A percentile compares a stretch with the other conserved stretches of the same genome.
Conservation (phyloP, 2,329 filamentous ascomycete species). For the Botryotinia convoluta region DNA sequence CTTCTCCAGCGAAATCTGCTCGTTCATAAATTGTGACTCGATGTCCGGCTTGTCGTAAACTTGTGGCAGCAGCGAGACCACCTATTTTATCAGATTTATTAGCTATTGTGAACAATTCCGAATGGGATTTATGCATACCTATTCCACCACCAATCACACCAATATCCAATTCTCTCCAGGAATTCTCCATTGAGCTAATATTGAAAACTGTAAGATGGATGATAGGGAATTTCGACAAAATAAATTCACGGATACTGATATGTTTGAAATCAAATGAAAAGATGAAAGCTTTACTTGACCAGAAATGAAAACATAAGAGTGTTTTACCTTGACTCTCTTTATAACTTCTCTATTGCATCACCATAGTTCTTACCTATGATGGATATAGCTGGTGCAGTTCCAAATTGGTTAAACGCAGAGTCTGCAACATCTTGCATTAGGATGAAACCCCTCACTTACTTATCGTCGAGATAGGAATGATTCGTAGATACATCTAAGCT, state of each 20-base stretch:
- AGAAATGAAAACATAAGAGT: not conserved
- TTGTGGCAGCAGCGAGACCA: constrained; percentile 50
- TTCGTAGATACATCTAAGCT: not conserved
- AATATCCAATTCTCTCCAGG: constrained; percentile 16
- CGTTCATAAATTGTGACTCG: constrained; percentile 63
- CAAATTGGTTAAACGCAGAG: constrained; percentile 3
- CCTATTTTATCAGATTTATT: constrained; percentile 35
- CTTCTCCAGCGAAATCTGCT: constrained; percentile 64
- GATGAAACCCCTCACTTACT: not conserved
- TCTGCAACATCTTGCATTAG: not conserved
- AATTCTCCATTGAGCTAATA: not conserved
- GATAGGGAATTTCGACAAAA: not conserved
- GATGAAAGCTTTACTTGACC: not conserved
- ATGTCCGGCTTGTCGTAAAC: constrained; percentile 53
- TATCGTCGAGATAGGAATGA: constrained; percentile 11
- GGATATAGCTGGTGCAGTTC: not conserved
- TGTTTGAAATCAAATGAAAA: not conserved
- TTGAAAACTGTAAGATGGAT: not conserved
- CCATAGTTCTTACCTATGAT: not conserved
- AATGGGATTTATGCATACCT: not conserved
- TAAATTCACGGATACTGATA: not conserved
- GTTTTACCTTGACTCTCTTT: constrained; percentile 5
- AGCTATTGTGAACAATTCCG: not conserved
- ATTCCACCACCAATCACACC: constrained; percentile 21
- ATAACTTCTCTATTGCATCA: constrained; percentile 1